These are phyloP conservation scores for Entomortierella chlamydospora DNA, from an alignment of 192 early-diverging fungal genomes.

Conservation along the genomic window DNA sequence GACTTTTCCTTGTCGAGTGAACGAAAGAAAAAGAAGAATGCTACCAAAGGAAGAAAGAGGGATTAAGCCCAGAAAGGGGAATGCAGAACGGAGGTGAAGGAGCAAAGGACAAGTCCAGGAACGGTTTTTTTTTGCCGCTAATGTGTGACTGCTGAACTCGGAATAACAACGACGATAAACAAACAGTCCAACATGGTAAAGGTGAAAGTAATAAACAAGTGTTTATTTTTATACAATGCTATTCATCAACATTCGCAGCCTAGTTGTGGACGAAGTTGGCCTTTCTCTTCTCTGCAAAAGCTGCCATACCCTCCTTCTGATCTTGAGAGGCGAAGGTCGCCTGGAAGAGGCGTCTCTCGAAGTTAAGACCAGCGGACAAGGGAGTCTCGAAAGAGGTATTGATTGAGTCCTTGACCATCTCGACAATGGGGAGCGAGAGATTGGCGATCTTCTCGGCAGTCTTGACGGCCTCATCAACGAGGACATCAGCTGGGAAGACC, in stretches of 20 bases:
- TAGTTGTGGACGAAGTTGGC: slow-evolving; percentile 90
- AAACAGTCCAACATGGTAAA: too few species aligned
- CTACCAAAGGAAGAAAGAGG: neutral
- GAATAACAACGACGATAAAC: slow-evolving; percentile 22
- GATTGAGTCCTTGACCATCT: slow-evolving; percentile 98
- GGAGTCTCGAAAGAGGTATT: slow-evolving; percentile 94
- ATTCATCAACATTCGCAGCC: too few species aligned
- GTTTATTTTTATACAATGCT: too few species aligned
- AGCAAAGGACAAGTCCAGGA: neutral
- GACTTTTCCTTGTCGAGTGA: slow-evolving; percentile 4
- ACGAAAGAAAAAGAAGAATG: slow-evolving; percentile 5
- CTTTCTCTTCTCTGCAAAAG: slow-evolving; percentile 94
- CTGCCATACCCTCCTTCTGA: slow-evolving; percentile 96
- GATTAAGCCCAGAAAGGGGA: neutral
- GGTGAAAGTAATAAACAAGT: too few species aligned
- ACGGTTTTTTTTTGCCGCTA: neutral
- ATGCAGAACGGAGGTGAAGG: slow-evolving; percentile 10
- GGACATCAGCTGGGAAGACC: slow-evolving; percentile 86
- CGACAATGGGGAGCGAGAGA: slow-evolving; percentile 85
- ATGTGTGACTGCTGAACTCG: slow-evolving; percentile 7
- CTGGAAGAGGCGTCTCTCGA: slow-evolving; percentile 97
- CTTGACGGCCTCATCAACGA: slow-evolving; percentile 92
- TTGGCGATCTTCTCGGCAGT: slow-evolving; percentile 87
- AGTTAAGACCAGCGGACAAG: slow-evolving; percentile 84
- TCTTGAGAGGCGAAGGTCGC: slow-evolving; percentile 90